These are phyloP conservation scores for Handroanthus guayacan DNA, from an alignment of 257 asterid species.

Conservation along the genomic window DNA sequence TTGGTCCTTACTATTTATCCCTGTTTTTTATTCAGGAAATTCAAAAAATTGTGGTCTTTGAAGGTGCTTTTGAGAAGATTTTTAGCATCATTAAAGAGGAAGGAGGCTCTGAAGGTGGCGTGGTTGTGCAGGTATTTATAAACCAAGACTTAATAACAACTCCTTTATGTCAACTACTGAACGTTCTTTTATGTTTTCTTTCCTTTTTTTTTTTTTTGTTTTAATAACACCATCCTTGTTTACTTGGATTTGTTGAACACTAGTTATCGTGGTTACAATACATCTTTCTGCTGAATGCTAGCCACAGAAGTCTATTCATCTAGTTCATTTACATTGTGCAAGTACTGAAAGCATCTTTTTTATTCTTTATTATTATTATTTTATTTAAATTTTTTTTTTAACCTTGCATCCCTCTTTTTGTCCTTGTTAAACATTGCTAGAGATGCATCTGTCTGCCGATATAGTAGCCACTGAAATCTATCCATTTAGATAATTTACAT, in stretches of 20 bases:
- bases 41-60: constrained; percentile 97
- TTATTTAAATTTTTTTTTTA: too few relatives aligned
- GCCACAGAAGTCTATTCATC: constrained; percentile 11
- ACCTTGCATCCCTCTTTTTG: too few relatives aligned
- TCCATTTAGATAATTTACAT: neutral
- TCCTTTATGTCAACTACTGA: too few relatives aligned
- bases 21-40: constrained; percentile 71
- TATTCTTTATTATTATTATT: too few relatives aligned
- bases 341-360: too few relatives aligned
- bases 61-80: constrained; percentile 96
- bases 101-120: constrained; percentile 99
- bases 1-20: constrained; percentile 16
- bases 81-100: constrained; percentile 92
- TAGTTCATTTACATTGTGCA: neutral
- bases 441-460: too few relatives aligned
- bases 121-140: constrained; percentile 86
- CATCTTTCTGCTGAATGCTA: constrained; percentile 19
- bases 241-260: constrained; percentile 22
- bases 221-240: neutral
- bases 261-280: constrained; percentile 7
- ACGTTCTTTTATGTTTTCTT: too few relatives aligned
- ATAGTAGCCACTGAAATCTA: too few relatives aligned
- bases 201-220: too few relatives aligned
- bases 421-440: too few relatives aligned
- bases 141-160: neutral